A percentile compares a stretch with the other conserved stretches of the same genome.
Conservation (phyloP, 1,284 basidiomycete species). For the Marasmius tenuissimus region DNA sequence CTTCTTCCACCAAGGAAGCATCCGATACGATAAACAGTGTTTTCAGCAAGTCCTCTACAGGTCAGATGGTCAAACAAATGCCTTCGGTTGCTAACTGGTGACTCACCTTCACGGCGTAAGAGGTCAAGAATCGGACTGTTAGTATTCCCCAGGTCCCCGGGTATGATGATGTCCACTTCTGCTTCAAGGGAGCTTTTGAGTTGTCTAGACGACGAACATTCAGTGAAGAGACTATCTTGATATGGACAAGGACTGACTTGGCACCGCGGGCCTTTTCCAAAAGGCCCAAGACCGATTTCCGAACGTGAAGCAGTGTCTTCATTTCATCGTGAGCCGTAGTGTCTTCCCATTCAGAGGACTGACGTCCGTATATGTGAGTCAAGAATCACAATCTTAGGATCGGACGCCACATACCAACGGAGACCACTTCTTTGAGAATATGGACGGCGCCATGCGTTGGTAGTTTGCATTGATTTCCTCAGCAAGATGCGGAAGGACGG, state of each 20-base stretch:
- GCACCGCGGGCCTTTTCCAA: conserved; percentile 71
- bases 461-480: conserved; percentile 80
- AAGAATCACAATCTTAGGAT: background rate
- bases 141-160: conserved; percentile 24
- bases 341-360: conserved; percentile 60
- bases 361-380: background rate
- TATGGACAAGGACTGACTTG: conserved; percentile 47
- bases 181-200: conserved; percentile 77
- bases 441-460: conserved; percentile 26
- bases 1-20: conserved; percentile 47
- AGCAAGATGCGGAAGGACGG: conserved; percentile 88
- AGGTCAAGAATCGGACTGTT: conserved; percentile 29
- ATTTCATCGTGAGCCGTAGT: conserved; percentile 55
- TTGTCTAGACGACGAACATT: conserved; percentile 37
- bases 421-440: conserved; percentile 43
- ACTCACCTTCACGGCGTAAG: conserved; percentile 51
- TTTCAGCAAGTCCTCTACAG: conserved; percentile 59
- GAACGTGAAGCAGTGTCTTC: conserved; percentile 53
- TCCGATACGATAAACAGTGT: conserved; percentile 80
- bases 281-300: conserved; percentile 55
- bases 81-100: background rate
- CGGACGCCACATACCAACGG: conserved; percentile 45
- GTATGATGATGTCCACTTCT: conserved; percentile 55
- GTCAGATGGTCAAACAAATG: conserved; percentile 2
- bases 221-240: conserved; percentile 3